Conservation (phyloP, 768 basidiomycete species). For the Rhodotorula babjevae region DNA sequence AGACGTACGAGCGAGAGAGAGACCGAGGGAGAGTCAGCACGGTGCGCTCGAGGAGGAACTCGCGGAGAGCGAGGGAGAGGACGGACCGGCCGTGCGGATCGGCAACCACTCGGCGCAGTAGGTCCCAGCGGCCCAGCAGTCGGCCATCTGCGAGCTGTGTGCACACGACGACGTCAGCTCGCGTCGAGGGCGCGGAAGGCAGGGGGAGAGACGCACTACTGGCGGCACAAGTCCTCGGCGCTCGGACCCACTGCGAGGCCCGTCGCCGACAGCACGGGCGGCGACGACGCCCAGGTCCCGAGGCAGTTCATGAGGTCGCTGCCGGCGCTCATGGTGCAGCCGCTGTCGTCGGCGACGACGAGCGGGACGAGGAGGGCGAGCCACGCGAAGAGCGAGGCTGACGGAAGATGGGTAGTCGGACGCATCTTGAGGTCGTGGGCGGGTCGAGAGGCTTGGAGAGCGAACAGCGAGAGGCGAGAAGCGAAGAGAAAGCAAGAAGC, state of each 20-base stretch:
- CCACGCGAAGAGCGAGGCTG: not conserved
- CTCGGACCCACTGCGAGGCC: not conserved
- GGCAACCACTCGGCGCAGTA: slow-evolving; percentile 38
- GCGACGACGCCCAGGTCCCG: slow-evolving; percentile 22
- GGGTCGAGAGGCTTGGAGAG: too few relatives aligned
- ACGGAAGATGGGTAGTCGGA: too few relatives aligned
- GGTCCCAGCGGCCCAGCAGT: slow-evolving; percentile 30
- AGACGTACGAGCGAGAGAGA: not conserved
- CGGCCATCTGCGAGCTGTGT: slow-evolving; percentile 28
- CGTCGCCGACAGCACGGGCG: slow-evolving; percentile 1
- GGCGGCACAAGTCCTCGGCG: slow-evolving; percentile 15
- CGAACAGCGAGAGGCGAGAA: too few relatives aligned
- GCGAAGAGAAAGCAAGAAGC: too few relatives aligned
- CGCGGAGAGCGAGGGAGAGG: not conserved
- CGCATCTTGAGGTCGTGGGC: not conserved
- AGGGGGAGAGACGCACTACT: slow-evolving; percentile 18
- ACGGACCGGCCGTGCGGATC: slow-evolving; percentile 16
- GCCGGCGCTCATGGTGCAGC: slow-evolving; percentile 28
- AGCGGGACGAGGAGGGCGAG: not conserved
- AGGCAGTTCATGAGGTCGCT: slow-evolving; percentile 22
- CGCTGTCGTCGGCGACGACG: not conserved
- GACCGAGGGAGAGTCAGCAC: not conserved
- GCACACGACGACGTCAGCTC: not conserved
- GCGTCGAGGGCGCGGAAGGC: not conserved
- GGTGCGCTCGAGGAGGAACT: too few relatives aligned